Base-by-base conservation (phyloP, 345 rosid species). In the Abelmoschus esculentus region DNA sequence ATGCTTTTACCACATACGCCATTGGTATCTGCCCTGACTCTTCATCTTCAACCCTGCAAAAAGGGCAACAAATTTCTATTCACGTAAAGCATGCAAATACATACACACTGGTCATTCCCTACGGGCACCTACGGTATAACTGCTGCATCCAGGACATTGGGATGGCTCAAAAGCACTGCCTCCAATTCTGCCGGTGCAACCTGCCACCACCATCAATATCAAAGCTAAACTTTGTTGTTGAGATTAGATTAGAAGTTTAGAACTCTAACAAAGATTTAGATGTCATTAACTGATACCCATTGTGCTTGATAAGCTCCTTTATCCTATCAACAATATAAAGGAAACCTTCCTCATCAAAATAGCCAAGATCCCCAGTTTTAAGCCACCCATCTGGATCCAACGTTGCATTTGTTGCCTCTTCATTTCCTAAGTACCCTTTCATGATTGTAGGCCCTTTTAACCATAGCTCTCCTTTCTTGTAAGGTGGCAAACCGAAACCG, bases 101-200 rank as follows among this genome's bases (percentile, higher is more conserved):
- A 0, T 47, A 4, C 52, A 13, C n/a, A 0, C 0, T 0, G 12
- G 42, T 13, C 18, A 18, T 58, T 58, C 13, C 28, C 12, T 15
- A 2, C 46, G 61, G 58, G 62, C 19, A 82, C 86, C 9, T 65
- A 82, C 83, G 90, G 90, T 70, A 88, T 66, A 36, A 86, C 90
- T 34, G 89, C 93, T 3, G 89, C 87, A 60, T 83, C 90, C 3
- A 84, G 71, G 32, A 88, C 61, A 8, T 76, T 65, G 17, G 84
- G 82, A 72, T 88, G 93, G 66, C 82, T 77, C 32, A 84, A 61
- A 19, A 86, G 87, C 64, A 88, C 40, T 10, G 87, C 89, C 76
- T 88, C 93, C 42, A 88, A 72, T 79, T 84, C 90, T 36, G 90
- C 90, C 0, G 89, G 87, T 67, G 90, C 90, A 63, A 88, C 89